These are phyloP conservation scores for Malus hybrid DNA, from an alignment of 331 rosid species.

Conservation along the genomic window DNA sequence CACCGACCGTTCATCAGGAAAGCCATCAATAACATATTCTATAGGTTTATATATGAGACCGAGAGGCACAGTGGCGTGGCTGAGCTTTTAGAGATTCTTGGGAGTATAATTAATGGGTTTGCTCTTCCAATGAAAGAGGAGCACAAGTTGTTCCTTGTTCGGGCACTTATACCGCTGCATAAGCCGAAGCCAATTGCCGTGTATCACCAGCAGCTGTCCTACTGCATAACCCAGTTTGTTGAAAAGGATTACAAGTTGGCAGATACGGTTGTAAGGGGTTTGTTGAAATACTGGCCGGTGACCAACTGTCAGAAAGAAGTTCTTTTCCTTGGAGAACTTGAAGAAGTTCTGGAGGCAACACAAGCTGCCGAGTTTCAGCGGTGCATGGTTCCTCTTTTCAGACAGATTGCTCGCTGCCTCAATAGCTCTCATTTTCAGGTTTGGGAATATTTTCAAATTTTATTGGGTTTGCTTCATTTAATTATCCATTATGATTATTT, in stretches of 20 bases:
- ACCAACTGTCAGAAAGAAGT: constrained; percentile 94
- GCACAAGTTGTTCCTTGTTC: constrained; percentile 84
- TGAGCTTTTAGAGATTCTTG: constrained; percentile 97
- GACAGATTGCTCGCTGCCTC: constrained; percentile 89
- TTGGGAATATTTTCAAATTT: constrained; percentile 11
- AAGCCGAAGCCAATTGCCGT: constrained; percentile 68
- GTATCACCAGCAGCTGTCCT: constrained; percentile 91
- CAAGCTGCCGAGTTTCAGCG: constrained; percentile 90
- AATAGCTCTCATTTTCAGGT: constrained; percentile 96
- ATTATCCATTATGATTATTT: not conserved
- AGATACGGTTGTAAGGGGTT: constrained; percentile 80
- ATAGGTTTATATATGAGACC: constrained; percentile 81
- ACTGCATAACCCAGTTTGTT: constrained; percentile 90
- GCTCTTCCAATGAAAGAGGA: constrained; percentile 99
- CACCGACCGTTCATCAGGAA: constrained; percentile 90
- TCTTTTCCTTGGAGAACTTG: constrained; percentile 92
- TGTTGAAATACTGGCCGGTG: constrained; percentile 91
- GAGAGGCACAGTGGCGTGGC: constrained; percentile 87
- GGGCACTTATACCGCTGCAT: constrained; percentile 92
- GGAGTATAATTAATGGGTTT: constrained; percentile 93
- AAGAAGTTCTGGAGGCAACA: constrained; percentile 94
- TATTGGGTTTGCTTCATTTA: not conserved
- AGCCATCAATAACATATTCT: constrained; percentile 88
- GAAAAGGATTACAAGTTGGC: constrained; percentile 95
- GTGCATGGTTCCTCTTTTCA: constrained; percentile 88